These are phyloP conservation scores for Carex kokanica DNA, from an alignment of 176 grass and related monocot species.

Conservation along the genomic window DNA sequence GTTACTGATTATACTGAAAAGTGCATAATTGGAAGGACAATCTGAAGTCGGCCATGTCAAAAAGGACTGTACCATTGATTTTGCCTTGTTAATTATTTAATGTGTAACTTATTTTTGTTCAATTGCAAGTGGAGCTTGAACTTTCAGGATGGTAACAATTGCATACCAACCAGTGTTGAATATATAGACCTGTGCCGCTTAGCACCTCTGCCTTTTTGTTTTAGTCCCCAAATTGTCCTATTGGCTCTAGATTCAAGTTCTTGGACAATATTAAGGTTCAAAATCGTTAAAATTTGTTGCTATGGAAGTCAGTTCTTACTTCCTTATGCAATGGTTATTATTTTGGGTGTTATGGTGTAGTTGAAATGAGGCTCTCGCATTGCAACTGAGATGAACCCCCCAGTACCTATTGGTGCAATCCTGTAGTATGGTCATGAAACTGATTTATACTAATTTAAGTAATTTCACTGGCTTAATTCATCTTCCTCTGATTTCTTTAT, in stretches of 20 bases:
- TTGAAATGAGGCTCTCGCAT: not conserved
- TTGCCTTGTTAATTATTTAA: not conserved
- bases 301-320: not conserved
- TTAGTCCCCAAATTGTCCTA: not conserved
- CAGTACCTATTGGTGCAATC: not conserved
- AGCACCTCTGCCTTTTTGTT: not conserved
- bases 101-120: not conserved
- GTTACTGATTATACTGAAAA: not conserved
- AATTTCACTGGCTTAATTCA: conserved; percentile 1
- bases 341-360: not conserved
- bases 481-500: conserved; percentile 6
- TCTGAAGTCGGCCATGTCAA: not conserved
- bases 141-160: not conserved
- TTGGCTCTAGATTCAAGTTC: not conserved
- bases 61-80: not conserved
- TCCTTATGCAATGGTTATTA: not conserved
- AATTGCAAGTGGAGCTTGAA: not conserved
- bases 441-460: not conserved
- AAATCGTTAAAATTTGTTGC: not conserved
- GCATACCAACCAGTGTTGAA: not conserved
- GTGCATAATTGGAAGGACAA: conserved; percentile 2
- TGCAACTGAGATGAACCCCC: not conserved
- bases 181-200: not conserved
- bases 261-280: not conserved
- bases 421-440: not conserved